These are phyloP conservation scores for Fragilaria radians DNA, from an alignment of 108 stramenopile species.

Conservation along the genomic window DNA sequence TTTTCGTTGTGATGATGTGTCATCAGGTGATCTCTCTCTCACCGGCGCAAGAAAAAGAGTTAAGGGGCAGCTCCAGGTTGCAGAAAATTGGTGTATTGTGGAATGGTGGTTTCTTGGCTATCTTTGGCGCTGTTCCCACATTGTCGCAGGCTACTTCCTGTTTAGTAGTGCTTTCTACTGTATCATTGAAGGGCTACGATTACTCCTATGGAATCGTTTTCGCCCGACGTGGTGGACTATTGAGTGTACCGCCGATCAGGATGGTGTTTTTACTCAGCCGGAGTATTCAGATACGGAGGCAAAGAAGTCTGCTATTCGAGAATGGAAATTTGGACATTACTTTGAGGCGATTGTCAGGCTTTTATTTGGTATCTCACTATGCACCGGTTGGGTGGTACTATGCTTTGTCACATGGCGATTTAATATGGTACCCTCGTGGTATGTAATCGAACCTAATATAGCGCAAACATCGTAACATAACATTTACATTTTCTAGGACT, in stretches of 20 bases:
- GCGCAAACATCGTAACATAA: too few species aligned
- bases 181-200: background rate
- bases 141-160: background rate
- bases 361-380: background rate
- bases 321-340: background rate
- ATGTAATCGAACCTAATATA: too few species aligned
- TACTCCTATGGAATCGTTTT: background rate
- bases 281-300: background rate
- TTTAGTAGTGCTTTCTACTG: background rate
- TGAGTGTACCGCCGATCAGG: background rate
- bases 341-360: background rate
- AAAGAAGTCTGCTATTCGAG: background rate
- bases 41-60: background rate
- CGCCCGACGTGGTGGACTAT: background rate
- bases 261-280: background rate
- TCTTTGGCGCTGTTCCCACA: background rate
- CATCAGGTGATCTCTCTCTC: background rate
- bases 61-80: background rate
- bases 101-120: slow-evolving; percentile 1
- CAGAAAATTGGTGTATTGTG: background rate
- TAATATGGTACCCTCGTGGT: background rate
- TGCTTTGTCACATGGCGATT: background rate
- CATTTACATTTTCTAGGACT: too few species aligned
- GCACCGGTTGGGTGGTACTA: background rate
- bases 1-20: background rate